Evolutionary conservation across 495 filamentous ascomycete species (phyloP).

Genomic region (Daldinia decipiens): DNA sequence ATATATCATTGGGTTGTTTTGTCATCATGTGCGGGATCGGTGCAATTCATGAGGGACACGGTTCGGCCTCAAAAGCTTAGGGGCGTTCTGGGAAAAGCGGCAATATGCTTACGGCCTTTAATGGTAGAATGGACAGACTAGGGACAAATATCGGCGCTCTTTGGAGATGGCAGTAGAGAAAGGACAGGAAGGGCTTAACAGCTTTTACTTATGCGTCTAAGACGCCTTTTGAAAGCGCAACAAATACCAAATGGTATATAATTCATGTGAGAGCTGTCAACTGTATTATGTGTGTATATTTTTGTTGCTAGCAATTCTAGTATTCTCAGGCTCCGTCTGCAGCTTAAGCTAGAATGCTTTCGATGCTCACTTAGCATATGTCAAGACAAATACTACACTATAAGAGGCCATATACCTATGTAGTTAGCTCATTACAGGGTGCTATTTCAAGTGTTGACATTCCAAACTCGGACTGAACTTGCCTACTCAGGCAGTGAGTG

Average conservation of each 20-base stretch:
- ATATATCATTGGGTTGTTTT: constrained; percentile 28
- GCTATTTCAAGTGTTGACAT: too few species aligned
- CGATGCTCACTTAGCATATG: neutral
- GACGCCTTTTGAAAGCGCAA: constrained; percentile 9
- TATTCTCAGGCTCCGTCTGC: neutral
- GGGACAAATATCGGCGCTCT: constrained; percentile 21
- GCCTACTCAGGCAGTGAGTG: too few species aligned
- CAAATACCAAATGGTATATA: constrained; percentile 26
- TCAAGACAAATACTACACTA: neutral
- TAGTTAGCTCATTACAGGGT: neutral
- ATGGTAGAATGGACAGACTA: constrained; percentile 35
- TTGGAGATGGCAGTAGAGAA: constrained; percentile 22
- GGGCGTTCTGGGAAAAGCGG: constrained; percentile 37
- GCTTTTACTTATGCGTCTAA: constrained; percentile 19
- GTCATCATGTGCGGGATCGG: constrained; percentile 22
- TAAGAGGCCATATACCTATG: neutral
- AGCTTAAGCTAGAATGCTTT: neutral
- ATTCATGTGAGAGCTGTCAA: constrained; percentile 16
- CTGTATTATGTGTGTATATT: neutral
- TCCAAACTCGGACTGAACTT: too few species aligned
- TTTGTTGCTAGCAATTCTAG: neutral
- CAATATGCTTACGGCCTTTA: constrained; percentile 21
- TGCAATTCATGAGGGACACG: constrained; percentile 32
- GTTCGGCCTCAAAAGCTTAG: constrained; percentile 29
- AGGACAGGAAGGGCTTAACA: constrained; percentile 8